These are phyloP conservation scores for Podaxis mareebaensis DNA, from an alignment of 768 basidiomycete species.

Conservation along the genomic window DNA sequence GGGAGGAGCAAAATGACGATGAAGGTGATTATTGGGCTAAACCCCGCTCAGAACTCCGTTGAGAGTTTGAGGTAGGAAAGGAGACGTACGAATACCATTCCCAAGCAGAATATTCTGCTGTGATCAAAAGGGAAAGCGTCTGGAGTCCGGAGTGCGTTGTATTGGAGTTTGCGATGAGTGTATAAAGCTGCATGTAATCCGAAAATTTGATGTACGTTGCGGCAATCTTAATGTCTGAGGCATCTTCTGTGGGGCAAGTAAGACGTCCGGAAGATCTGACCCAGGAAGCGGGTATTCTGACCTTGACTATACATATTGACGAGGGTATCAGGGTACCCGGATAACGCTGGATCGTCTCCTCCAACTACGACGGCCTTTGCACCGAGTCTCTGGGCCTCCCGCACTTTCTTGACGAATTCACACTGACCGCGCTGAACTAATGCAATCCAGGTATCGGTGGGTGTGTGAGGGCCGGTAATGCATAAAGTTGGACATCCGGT, in stretches of 20 bases:
- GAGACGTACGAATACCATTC: slow-evolving; percentile 87
- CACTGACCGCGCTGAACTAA: slow-evolving; percentile 88
- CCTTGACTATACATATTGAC: slow-evolving; percentile 94
- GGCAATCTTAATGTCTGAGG: slow-evolving; percentile 80
- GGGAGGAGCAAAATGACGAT: slow-evolving; percentile 88
- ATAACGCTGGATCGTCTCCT: slow-evolving; percentile 66
- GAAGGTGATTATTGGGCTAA: slow-evolving; percentile 83
- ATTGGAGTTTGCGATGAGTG: slow-evolving; percentile 73
- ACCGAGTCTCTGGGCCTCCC: slow-evolving; percentile 70
- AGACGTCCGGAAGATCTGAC: slow-evolving; percentile 13
- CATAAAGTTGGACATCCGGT: slow-evolving; percentile 74
- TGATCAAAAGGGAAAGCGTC: slow-evolving; percentile 76
- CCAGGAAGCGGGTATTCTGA: slow-evolving; percentile 31
- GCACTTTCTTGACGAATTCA: slow-evolving; percentile 87
- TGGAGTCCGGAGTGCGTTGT: slow-evolving; percentile 76
- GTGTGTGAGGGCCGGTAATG: slow-evolving; percentile 50
- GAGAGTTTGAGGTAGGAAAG: slow-evolving; percentile 9
- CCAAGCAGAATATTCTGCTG: slow-evolving; percentile 80
- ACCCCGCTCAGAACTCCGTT: slow-evolving; percentile 16
- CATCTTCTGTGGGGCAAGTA: slow-evolving; percentile 57
- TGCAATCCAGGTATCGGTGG: slow-evolving; percentile 85
- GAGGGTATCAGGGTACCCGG: slow-evolving; percentile 71
- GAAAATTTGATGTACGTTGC: slow-evolving; percentile 88
- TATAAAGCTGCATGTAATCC: slow-evolving; percentile 70
- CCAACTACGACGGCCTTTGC: slow-evolving; percentile 93